Conservation (phyloP, 2,329 filamentous ascomycete genomes). For the Alternaria postmessia region DNA sequence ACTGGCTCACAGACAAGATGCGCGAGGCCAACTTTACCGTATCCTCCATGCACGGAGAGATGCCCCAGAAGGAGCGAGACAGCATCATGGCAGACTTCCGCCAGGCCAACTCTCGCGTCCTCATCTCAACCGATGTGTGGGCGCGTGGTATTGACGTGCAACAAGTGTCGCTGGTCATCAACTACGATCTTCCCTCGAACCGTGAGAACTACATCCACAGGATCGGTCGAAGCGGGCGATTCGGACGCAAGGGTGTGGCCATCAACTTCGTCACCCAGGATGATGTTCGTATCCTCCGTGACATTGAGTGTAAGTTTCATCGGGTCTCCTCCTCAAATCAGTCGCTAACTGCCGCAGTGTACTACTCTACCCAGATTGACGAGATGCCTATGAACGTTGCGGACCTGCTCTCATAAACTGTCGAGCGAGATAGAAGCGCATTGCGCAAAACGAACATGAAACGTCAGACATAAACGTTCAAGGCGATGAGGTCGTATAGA, state of each 20-base stretch:
- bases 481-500: background rate
- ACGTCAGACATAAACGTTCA: background rate
- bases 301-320: slow-evolving; percentile 80
- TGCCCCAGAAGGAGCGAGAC: slow-evolving; percentile 98
- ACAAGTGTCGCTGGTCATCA: slow-evolving; percentile 97
- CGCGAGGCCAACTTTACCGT: slow-evolving; percentile 98
- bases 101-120: slow-evolving; percentile 91
- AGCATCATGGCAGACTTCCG: slow-evolving; percentile 99
- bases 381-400: slow-evolving; percentile 96
- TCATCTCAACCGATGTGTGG: slow-evolving; percentile 98
- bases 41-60: slow-evolving; percentile 98
- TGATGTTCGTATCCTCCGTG: slow-evolving; percentile 94
- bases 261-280: slow-evolving; percentile 99
- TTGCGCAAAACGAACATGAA: background rate
- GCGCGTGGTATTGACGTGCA: slow-evolving; percentile 98
- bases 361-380: slow-evolving; percentile 96
- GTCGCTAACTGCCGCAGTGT: slow-evolving; percentile 66
- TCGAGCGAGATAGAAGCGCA: background rate
- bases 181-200: slow-evolving; percentile 97
- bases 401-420: slow-evolving; percentile 41
- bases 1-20: slow-evolving; percentile 99
- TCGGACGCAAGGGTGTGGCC: slow-evolving; percentile 96
- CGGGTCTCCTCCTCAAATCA: background rate
- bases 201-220: slow-evolving; percentile 99
- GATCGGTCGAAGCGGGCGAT: slow-evolving; percentile 93